Conservation (phyloP, 1,284 basidiomycete genomes). For the Pseudozyma thailandica region DNA sequence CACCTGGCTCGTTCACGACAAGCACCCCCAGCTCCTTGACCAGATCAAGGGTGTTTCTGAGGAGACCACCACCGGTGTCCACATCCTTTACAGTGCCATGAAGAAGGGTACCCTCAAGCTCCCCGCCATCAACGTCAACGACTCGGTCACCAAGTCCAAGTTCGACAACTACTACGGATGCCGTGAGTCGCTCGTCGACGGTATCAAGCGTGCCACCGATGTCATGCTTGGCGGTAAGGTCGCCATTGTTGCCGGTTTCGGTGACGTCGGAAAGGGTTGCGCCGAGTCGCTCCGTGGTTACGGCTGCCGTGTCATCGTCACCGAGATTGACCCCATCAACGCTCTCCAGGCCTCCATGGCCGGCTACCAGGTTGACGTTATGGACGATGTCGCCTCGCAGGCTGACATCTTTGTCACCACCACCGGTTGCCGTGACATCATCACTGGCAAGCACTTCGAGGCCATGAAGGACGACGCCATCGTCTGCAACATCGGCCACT, state of each 20-base stretch:
- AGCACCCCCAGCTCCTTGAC: slow-evolving; percentile 70
- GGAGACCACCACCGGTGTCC: slow-evolving; percentile 99
- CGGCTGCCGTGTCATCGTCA: slow-evolving; percentile 93
- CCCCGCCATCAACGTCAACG: slow-evolving; percentile 94
- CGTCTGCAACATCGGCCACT: slow-evolving; percentile 98
- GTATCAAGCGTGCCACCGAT: slow-evolving; percentile 99
- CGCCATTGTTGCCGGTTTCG: slow-evolving; percentile 97
- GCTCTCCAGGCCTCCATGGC: slow-evolving; percentile 99
- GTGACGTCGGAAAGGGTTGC: slow-evolving; percentile 99
- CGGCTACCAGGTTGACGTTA: slow-evolving; percentile 97
- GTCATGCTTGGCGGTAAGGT: slow-evolving; percentile 99
- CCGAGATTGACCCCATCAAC: slow-evolving; percentile 99
- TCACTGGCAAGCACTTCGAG: slow-evolving; percentile 89
- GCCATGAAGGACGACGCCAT: slow-evolving; percentile 98
- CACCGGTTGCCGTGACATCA: slow-evolving; percentile 98
- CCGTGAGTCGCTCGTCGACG: slow-evolving; percentile 99
- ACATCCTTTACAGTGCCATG: slow-evolving; percentile 98
- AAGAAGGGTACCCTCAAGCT: slow-evolving; percentile 95
- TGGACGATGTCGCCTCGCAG: slow-evolving; percentile 93
- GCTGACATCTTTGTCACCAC: slow-evolving; percentile 97
- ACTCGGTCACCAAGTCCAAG: slow-evolving; percentile 99
- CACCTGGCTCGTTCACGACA: slow-evolving; percentile 93
- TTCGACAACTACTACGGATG: slow-evolving; percentile 79
- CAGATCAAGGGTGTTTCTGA: slow-evolving; percentile 86
- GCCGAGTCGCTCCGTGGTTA: slow-evolving; percentile 97